Conservation (phyloP, 495 filamentous ascomycete species). For the Penicillium nucicola region DNA sequence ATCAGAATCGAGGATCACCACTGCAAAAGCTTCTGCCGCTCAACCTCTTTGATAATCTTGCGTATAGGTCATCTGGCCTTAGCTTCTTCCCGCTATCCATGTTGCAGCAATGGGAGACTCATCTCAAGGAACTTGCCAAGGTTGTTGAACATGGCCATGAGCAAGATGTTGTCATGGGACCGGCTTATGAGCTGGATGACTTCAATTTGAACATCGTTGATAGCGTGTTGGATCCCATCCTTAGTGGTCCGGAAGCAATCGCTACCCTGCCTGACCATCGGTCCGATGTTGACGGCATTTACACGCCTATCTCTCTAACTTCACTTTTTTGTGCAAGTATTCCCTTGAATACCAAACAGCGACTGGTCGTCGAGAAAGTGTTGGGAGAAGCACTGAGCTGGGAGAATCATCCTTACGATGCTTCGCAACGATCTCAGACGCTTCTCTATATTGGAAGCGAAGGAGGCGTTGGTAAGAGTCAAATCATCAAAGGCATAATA, state of each 20-base stretch:
- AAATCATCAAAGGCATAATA: slow-evolving; percentile 4
- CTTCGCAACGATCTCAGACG: neutral
- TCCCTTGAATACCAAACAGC: slow-evolving; percentile 3
- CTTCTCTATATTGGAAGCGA: slow-evolving; percentile 5
- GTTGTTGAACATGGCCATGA: no score
- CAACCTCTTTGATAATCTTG: neutral
- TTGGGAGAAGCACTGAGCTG: neutral
- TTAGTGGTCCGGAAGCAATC: no score
- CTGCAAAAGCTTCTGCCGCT: neutral
- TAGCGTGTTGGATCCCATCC: no score
- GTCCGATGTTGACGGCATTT: no score
- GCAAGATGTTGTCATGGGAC: no score
- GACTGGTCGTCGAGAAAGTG: slow-evolving; percentile 1
- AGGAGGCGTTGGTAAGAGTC: slow-evolving; percentile 2
- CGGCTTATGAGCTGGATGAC: no score
- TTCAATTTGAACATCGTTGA: no score
- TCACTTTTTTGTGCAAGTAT: neutral
- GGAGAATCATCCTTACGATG: slow-evolving; percentile 2
- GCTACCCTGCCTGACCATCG: no score
- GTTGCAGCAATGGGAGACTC: no score
- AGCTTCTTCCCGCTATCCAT: neutral
- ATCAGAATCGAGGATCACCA: neutral
- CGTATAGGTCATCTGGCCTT: neutral
- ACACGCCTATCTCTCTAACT: neutral
- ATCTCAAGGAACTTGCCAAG: no score